These are phyloP conservation scores for Euphorbia corollata DNA, from an alignment of 441 rosid genomes.

Conservation along the genomic window DNA sequence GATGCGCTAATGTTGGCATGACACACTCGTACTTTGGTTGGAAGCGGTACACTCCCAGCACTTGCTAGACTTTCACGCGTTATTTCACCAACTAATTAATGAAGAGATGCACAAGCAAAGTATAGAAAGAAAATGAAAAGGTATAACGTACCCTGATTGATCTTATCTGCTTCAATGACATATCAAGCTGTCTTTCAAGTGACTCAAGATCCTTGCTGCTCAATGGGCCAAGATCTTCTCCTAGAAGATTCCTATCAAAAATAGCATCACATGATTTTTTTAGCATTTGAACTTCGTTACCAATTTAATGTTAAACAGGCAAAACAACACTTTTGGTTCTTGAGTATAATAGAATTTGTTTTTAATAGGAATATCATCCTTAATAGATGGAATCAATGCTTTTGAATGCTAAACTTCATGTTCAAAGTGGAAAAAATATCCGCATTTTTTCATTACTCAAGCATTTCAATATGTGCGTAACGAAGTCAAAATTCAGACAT, in stretches of 20 bases:
- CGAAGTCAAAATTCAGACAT: background rate
- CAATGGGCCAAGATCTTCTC: constrained; percentile 91
- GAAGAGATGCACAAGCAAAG: no score
- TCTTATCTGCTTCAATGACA: constrained; percentile 85
- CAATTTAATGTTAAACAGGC: background rate
- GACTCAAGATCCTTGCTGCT: constrained; percentile 91
- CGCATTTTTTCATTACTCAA: no score
- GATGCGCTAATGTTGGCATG: no score
- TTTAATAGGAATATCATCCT: no score
- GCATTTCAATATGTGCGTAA: no score
- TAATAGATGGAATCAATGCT: background rate
- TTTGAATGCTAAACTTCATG: background rate
- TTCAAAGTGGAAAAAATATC: background rate
- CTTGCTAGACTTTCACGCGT: no score
- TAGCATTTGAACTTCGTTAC: background rate
- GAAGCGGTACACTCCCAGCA: no score
- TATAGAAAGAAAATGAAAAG: background rate
- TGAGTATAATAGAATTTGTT: no score
- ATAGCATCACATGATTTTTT: background rate
- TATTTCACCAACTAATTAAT: no score
- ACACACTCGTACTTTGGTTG: no score
- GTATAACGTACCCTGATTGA: constrained; percentile 55
- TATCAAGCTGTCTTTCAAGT: constrained; percentile 91
- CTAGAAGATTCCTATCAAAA: constrained; percentile 62
- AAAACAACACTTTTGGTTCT: background rate